phyloP scores from a whole-genome alignment of 129 eudicot species.

The Pulicaria dysenterica region DNA sequence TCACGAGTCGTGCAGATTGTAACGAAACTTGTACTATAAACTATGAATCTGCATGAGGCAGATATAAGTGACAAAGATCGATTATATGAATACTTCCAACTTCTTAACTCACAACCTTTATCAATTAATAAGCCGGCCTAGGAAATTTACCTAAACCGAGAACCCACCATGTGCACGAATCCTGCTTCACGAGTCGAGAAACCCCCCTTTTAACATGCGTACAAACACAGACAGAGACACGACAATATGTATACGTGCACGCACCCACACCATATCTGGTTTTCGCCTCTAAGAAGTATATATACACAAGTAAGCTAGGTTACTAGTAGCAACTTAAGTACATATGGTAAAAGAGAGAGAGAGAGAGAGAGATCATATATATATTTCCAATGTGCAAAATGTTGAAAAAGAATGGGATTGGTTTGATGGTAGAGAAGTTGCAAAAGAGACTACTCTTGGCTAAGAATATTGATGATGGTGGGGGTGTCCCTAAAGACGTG shows the following conservation, averaged over 20 bases:
- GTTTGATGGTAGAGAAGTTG: constrained; percentile 25
- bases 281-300: constrained; percentile 17
- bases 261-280: constrained; percentile 6
- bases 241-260: constrained; percentile 25
- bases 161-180: constrained; percentile 33
- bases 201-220: not conserved
- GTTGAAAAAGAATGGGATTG: constrained; percentile 20
- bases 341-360: not conserved
- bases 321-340: not conserved
- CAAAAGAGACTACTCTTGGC: constrained; percentile 20
- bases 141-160: constrained; percentile 25
- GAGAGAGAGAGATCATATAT: too few species aligned
- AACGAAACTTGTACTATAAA: constrained; percentile 4
- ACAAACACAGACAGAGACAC: not conserved
- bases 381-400: not conserved
- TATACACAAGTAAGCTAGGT: not conserved
- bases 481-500: constrained; percentile 15
- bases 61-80: not conserved
- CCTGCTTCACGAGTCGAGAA: constrained; percentile 6
- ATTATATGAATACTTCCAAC: constrained; percentile 8
- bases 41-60: constrained; percentile 12
- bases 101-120: not conserved
- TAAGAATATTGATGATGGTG: not conserved
- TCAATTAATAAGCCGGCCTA: constrained; percentile 27
- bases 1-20: not conserved